Conservation (phyloP, 495 filamentous ascomycete genomes). For the Trichoderma gamsii region DNA sequence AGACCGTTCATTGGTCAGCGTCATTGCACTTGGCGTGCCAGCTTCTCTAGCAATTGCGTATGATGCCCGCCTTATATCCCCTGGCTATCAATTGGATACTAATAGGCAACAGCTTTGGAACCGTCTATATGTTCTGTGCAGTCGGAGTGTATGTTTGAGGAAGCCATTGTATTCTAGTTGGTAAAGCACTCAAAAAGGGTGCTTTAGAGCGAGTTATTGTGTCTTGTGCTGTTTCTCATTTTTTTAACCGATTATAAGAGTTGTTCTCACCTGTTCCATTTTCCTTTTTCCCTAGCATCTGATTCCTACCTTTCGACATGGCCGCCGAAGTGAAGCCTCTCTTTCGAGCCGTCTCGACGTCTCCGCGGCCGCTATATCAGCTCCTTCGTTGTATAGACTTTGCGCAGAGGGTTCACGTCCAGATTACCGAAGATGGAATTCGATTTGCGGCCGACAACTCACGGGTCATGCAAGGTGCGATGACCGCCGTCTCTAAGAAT, state of each 20-base stretch:
- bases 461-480: constrained; percentile 72
- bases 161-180: constrained; percentile 25
- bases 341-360: constrained; percentile 79
- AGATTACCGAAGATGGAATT: constrained; percentile 74
- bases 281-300: neutral
- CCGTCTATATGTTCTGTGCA: constrained; percentile 96
- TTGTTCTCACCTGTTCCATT: neutral
- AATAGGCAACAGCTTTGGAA: constrained; percentile 64
- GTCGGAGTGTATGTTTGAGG: constrained; percentile 94
- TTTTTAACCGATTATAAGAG: neutral
- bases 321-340: constrained; percentile 39
- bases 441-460: constrained; percentile 81
- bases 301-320: neutral
- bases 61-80: constrained; percentile 25
- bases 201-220: neutral
- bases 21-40: constrained; percentile 75
- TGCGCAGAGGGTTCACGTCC: constrained; percentile 71
- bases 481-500: constrained; percentile 14
- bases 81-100: constrained; percentile 12
- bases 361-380: constrained; percentile 81
- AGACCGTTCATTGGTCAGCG: constrained; percentile 81
- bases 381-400: constrained; percentile 85
- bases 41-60: constrained; percentile 89
- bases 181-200: constrained; percentile 22
- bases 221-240: neutral